Conservation (phyloP, 257 asterid species). For the Euphrasia confusa region DNA sequence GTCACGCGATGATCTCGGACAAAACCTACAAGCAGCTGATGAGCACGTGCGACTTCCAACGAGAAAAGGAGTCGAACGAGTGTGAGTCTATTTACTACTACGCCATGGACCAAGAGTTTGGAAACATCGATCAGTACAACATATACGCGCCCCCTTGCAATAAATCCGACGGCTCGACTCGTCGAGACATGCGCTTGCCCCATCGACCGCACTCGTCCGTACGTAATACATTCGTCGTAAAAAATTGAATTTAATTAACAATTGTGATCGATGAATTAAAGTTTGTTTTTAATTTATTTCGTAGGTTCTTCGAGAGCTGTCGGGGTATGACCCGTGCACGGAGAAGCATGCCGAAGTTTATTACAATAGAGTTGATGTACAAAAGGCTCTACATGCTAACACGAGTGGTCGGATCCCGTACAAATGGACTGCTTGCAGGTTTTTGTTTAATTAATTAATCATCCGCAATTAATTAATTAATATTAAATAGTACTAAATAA, state of each 20-base stretch:
- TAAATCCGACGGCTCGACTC: constrained; percentile 57
- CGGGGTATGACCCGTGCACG: constrained; percentile 93
- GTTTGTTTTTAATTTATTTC: background rate
- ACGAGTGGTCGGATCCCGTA: constrained; percentile 58
- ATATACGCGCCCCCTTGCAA: constrained; percentile 86
- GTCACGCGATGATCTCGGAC: constrained; percentile 98
- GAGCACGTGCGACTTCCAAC: constrained; percentile 71
- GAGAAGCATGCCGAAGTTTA: constrained; percentile 83
- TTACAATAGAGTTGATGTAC: constrained; percentile 83
- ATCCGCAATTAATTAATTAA: background rate
- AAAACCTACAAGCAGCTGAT: constrained; percentile 65
- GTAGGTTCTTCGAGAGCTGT: constrained; percentile 32
- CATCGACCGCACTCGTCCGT: constrained; percentile 50
- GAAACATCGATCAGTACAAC: constrained; percentile 92
- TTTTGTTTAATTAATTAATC: background rate
- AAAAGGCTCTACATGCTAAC: constrained; percentile 87
- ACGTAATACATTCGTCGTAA: background rate
- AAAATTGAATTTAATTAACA: background rate
- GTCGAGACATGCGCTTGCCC: constrained; percentile 64
- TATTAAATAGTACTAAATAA: background rate
- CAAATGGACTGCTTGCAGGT: constrained; percentile 99
- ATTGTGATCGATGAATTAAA: background rate
- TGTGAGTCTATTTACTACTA: constrained; percentile 80
- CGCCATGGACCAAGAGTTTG: constrained; percentile 94
- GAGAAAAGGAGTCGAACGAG: constrained; percentile 62